These are phyloP conservation scores for Fusarium sp. DNA, from an alignment of 2,329 filamentous ascomycete genomes.

Conservation along the genomic window DNA sequence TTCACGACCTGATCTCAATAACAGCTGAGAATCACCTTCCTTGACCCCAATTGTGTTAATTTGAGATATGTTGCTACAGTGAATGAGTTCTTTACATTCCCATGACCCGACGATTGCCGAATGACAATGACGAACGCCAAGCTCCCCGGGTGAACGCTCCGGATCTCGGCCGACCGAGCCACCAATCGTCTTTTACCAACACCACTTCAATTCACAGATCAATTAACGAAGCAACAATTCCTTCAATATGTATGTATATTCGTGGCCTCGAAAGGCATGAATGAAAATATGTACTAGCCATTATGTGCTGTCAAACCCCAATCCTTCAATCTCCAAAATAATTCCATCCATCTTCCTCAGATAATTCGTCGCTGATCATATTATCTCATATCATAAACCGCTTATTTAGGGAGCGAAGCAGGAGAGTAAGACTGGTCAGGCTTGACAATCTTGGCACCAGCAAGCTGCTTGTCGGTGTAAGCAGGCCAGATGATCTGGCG, in stretches of 20 bases:
- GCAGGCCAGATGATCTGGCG: constrained; percentile 62
- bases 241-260: not conserved
- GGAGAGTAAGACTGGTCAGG: constrained; percentile 62
- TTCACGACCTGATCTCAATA: too few species aligned
- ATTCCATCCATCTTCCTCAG: not conserved
- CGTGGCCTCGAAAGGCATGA: not conserved
- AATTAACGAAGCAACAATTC: not conserved
- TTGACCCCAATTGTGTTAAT: too few species aligned
- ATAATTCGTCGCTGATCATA: not conserved
- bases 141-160: not conserved
- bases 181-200: not conserved
- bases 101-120: not conserved
- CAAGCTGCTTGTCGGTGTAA: constrained; percentile 64
- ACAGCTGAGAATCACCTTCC: too few species aligned
- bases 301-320: constrained; percentile 1
- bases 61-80: not conserved
- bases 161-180: not conserved
- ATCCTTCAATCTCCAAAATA: not conserved
- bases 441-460: constrained; percentile 56
- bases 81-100: not conserved
- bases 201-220: not conserved
- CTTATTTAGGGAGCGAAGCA: constrained; percentile 41
- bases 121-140: not conserved
- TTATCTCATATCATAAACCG: not conserved
- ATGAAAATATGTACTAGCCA: constrained; percentile 18